Base-by-base conservation (phyloP, 768 basidiomycete species). In the Leccinellum luteum region DNA sequence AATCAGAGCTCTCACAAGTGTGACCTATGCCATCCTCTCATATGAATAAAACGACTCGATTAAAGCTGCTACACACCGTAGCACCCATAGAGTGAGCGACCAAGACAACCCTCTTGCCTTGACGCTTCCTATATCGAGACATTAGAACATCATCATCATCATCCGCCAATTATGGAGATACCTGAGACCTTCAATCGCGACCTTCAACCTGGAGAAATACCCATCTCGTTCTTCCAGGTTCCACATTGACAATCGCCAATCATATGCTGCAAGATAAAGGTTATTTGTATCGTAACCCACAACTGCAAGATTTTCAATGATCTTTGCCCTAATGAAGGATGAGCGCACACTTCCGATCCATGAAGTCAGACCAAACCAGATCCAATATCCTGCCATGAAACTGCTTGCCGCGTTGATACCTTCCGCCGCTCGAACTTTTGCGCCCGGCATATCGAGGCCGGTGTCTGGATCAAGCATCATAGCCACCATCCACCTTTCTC, bases 251-350 rank as follows among this genome's bases (percentile, higher is more conserved):
- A 92, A 68, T 41, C 90, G 81, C 96, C 94, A 98, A 65, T 97
- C 94, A 66, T 97, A 97, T 14, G 91, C 84, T 1, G 90, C 90
- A 4, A 93, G 79, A 67, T 86, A 79, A 32, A 95, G 74, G 63
- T 94, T 94, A 64, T 94, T 92, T 0, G 91, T 90, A 64, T 98
- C 95, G 66, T 98, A 98, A 66, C 89, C 89, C 19, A 98, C 82
- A 1, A 88, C 92, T 0, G 96, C 94, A 2, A 98, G 80, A 64
- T 99, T 98, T 73, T 98, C 91, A 10, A 98, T 85, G 52, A 97
- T 90, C 72, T 95, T 94, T 1, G 89, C 86, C 90, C 90, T 90
- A 19, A 25, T 23, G 47, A 44, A 17, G 3, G 17, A 48, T 54
- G 28, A 57, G 35, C n/a, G 27, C 23, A 31, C 23, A 12, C 13